Percentiles rank a stretch among this genome's conserved stretches.
Conservation (phyloP, 352 stramenopile genomes). For the Phytopythium helicoides region DNA sequence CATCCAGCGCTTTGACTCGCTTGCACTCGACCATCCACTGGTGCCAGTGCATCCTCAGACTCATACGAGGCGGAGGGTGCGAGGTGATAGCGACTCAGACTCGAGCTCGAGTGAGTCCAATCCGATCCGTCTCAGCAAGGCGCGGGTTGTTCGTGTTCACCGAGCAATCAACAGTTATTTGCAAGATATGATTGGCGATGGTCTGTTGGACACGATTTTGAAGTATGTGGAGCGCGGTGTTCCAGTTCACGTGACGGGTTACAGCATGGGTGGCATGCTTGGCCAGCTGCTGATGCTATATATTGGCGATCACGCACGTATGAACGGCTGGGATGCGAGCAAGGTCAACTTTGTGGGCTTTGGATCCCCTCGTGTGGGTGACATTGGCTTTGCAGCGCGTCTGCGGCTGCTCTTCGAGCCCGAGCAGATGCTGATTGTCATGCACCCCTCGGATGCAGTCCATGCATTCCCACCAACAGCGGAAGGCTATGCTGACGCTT, state of each 20-base stretch:
- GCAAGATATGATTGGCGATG: constrained; percentile 83
- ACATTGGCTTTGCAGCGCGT: constrained; percentile 74
- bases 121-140: constrained; percentile 53
- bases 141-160: constrained; percentile 66
- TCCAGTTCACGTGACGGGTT: constrained; percentile 78
- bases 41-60: constrained; percentile 55
- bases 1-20: constrained; percentile 67
- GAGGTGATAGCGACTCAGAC: constrained; percentile 54
- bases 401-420: constrained; percentile 73
- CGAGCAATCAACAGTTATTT: constrained; percentile 80
- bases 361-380: constrained; percentile 72
- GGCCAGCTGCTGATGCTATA: constrained; percentile 80
- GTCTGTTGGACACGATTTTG: constrained; percentile 69
- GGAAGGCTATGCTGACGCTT: constrained; percentile 75
- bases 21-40: constrained; percentile 57
- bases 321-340: constrained; percentile 65
- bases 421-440: constrained; percentile 80
- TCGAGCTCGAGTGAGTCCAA: constrained; percentile 44
- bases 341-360: constrained; percentile 87
- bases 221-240: constrained; percentile 71
- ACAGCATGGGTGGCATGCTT: constrained; percentile 86
- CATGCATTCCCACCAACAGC: constrained; percentile 81
- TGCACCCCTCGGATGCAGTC: constrained; percentile 80
- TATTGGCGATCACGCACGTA: constrained; percentile 70
- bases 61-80: constrained; percentile 38